Evolutionary conservation across 805 yeast genomes (phyloP).

Genomic region (Saturnispora sekii): DNA sequence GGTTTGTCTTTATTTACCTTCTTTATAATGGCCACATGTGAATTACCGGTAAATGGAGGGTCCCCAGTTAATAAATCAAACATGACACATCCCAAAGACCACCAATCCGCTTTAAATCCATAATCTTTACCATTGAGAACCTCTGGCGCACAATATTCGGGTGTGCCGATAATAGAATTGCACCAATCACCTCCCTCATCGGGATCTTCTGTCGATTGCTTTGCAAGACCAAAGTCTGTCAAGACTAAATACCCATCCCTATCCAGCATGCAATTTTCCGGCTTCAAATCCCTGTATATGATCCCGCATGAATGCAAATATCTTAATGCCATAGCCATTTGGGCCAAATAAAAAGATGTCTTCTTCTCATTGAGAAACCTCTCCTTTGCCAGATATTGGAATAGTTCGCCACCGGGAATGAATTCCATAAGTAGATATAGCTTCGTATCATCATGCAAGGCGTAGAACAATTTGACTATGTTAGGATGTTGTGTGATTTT

Average conservation of each 20-base stretch:
- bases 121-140: constrained; percentile 68
- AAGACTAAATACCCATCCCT: constrained; percentile 65
- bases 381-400: constrained; percentile 42
- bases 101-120: constrained; percentile 75
- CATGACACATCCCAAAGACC: constrained; percentile 77
- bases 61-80: constrained; percentile 73
- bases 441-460: constrained; percentile 68
- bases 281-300: constrained; percentile 80
- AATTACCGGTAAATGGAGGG: constrained; percentile 81
- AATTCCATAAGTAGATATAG: constrained; percentile 69
- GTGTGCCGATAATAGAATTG: constrained; percentile 61
- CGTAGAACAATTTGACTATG: constrained; percentile 74
- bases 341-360: constrained; percentile 69
- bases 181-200: constrained; percentile 31
- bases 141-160: constrained; percentile 86
- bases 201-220: constrained; percentile 28
- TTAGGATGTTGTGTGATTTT: constrained; percentile 63
- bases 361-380: constrained; percentile 44
- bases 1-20: constrained; percentile 59
- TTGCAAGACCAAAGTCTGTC: constrained; percentile 78
- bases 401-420: constrained; percentile 86
- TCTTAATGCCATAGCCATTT: constrained; percentile 63
- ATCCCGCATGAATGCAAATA: constrained; percentile 72
- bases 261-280: constrained; percentile 78
- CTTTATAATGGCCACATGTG: constrained; percentile 59